These are phyloP conservation scores for Kodamaea sagamina DNA, from an alignment of 805 yeast genomes.

Conservation along the genomic window DNA sequence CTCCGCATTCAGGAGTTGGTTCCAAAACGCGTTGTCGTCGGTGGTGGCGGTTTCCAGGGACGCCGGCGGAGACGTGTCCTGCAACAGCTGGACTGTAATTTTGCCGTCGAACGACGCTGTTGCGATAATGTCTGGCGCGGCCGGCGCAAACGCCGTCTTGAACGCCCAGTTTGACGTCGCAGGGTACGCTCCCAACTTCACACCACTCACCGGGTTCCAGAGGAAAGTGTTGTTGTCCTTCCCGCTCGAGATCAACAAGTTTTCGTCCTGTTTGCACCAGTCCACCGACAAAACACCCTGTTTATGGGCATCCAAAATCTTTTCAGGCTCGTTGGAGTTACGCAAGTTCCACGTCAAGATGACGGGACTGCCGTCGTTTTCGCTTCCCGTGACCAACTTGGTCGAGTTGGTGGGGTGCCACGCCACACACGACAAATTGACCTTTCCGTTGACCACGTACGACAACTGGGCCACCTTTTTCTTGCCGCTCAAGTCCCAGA, in stretches of 20 bases:
- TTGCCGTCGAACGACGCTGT: conserved; percentile 86
- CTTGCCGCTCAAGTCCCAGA: conserved; percentile 90
- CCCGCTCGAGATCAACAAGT: conserved; percentile 83
- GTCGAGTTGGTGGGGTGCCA: conserved; percentile 96
- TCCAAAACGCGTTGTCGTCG: conserved; percentile 85
- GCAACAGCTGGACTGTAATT: conserved; percentile 78
- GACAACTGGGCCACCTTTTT: conserved; percentile 86
- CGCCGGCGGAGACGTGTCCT: conserved; percentile 69
- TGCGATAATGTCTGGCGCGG: conserved; percentile 86
- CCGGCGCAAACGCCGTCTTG: conserved; percentile 83
- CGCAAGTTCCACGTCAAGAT: conserved; percentile 92
- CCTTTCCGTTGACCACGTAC: conserved; percentile 58
- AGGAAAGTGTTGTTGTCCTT: conserved; percentile 83
- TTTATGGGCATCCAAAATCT: conserved; percentile 72
- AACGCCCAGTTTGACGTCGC: conserved; percentile 93
- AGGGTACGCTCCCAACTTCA: conserved; percentile 82
- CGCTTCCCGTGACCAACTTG: conserved; percentile 83
- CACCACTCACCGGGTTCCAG: conserved; percentile 86
- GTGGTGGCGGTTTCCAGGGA: conserved; percentile 43
- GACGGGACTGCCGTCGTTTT: conserved; percentile 75
- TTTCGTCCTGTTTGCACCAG: conserved; percentile 87
- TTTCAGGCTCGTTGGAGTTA: conserved; percentile 89
- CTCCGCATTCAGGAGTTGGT: conserved; percentile 64
- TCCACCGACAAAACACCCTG: conserved; percentile 89
- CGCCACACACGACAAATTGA: conserved; percentile 76